Evolutionary conservation across 257 asterid genomes (phyloP), one percentile per base, ranked within the genome.

Genomic region (Osmanthus fragrans): DNA sequence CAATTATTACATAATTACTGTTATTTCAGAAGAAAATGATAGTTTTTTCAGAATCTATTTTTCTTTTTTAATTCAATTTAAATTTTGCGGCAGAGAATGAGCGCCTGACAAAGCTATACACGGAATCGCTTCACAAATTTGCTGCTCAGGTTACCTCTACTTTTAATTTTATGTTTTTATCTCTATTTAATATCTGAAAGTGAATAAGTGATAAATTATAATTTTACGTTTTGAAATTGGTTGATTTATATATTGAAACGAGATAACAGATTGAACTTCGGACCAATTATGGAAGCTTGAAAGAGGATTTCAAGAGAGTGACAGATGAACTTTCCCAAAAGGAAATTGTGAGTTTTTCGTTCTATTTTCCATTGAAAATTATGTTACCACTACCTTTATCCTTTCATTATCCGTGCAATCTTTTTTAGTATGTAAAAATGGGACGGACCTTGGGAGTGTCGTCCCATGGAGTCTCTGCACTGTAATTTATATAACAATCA

Each of bases 221-320:
- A 47, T 65, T 69, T 60, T 25, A 11, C 12, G 33, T 60, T 60
- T 19, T 60, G 68, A 16, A 25, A 63, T 23, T 25, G 69, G 13
- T 63, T 12, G 69, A 63, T 63, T 11, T 3, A 10, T 63, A 23
- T 37, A 1, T 58, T 60, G 39, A 32, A 56, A 37, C 45, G 45
- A 58, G 23, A 58, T 30, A 56, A 60, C 82, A 81, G 89, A 71
- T 86, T 73, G 89, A 86, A 66, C 76, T 71, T 40, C 84, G 67
- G 6, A 76, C 80, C 34, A 79, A 73, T 76, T 83, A 39, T 81
- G 86, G 78, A 45, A 69, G 66, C 68, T 78, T 86, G 86, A 83
- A 83, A 75, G 83, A 83, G 75, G 84, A 86, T 67, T 68, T 83
- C 74, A 81, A 86, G 65, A 78, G 80, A 71, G 51, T 76, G 54